Conservation (phyloP, 2,329 filamentous ascomycete genomes). For the Penicillium sp. region DNA sequence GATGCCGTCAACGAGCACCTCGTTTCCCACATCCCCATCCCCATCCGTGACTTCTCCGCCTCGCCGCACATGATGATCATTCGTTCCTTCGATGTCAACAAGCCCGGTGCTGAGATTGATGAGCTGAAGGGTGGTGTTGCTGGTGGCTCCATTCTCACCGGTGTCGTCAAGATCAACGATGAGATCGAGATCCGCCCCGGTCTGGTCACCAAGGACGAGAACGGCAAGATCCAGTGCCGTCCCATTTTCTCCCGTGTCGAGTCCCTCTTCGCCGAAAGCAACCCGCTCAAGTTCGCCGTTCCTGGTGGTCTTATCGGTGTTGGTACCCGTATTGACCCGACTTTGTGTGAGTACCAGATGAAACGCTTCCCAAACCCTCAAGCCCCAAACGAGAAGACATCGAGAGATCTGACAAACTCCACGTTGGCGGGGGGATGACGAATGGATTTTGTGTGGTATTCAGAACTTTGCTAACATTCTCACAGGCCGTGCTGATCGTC, state of each 20-base stretch:
- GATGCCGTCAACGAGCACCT: slow-evolving; percentile 96
- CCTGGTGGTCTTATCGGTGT: slow-evolving; percentile 98
- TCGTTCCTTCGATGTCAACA: slow-evolving; percentile 99
- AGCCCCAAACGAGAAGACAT: not conserved
- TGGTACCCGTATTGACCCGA: slow-evolving; percentile 94
- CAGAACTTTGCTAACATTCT: not conserved
- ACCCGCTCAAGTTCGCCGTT: slow-evolving; percentile 97
- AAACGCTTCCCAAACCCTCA: not conserved
- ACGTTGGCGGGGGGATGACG: not conserved
- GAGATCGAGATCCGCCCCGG: slow-evolving; percentile 99
- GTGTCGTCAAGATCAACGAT: slow-evolving; percentile 93
- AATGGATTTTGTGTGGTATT: not conserved
- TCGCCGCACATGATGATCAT: slow-evolving; percentile 99
- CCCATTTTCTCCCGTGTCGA: slow-evolving; percentile 96
- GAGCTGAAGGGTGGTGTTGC: slow-evolving; percentile 98
- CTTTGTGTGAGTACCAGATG: slow-evolving; percentile 56
- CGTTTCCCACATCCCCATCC: slow-evolving; percentile 91
- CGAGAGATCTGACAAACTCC: not conserved
- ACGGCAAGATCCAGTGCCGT: slow-evolving; percentile 91
- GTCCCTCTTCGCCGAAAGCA: slow-evolving; percentile 94
- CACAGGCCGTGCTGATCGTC: slow-evolving; percentile 71
- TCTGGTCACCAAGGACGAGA: slow-evolving; percentile 92
- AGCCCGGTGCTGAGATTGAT: slow-evolving; percentile 97
- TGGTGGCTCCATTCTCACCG: slow-evolving; percentile 92
- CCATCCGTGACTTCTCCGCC: slow-evolving; percentile 82